These are phyloP conservation scores for Plantago elongata DNA, from an alignment of 257 asterid genomes.

Conservation along the genomic window DNA sequence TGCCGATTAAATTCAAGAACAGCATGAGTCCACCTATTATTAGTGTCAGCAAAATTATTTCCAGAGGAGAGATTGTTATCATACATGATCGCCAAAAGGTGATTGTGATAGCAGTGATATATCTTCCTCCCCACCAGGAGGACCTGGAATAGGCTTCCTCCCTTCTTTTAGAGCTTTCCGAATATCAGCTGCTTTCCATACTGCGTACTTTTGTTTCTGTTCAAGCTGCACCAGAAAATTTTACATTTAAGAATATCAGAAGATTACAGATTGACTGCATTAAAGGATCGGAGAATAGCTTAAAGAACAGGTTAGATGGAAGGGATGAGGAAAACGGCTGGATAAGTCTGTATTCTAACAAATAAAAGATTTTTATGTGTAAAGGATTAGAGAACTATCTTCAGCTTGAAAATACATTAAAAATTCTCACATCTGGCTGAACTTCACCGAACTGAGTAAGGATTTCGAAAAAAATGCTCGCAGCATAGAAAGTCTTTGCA, in stretches of 20 bases:
- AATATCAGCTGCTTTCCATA: conserved; percentile 98
- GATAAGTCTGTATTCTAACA: conserved; percentile 1
- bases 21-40: not conserved
- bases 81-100: conserved; percentile 28
- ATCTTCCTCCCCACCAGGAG: conserved; percentile 83
- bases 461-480: conserved; percentile 91
- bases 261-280: not conserved
- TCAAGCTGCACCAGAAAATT: conserved; percentile 52
- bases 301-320: not conserved
- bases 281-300: not conserved
- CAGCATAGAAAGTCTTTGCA: conserved; percentile 97
- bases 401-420: not conserved
- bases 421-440: conserved; percentile 79
- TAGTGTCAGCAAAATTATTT: not conserved
- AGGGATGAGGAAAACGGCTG: not conserved
- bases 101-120: conserved; percentile 21
- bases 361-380: not conserved
- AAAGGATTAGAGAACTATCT: no score
- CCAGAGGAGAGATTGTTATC: not conserved
- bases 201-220: conserved; percentile 96
- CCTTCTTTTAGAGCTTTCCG: conserved; percentile 97
- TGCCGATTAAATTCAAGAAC: not conserved
- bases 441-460: conserved; percentile 79
- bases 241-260: conserved; percentile 1
- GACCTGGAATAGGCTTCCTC: conserved; percentile 86